Evolutionary conservation across 179 eudicot genomes (phyloP).

Genomic region (Nepenthes alata): DNA sequence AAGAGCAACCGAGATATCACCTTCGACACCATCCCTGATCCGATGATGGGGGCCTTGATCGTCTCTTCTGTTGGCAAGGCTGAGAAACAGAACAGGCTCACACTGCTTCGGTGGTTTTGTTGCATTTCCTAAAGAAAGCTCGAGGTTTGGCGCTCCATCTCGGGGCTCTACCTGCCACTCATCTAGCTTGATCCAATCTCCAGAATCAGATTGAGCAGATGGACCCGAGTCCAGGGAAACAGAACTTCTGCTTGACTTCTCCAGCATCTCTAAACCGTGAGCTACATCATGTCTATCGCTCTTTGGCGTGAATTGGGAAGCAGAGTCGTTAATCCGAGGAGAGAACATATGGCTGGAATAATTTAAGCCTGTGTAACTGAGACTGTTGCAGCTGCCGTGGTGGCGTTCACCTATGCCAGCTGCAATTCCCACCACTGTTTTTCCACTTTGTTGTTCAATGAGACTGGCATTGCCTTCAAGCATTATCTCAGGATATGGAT

Average conservation of each 20-base stretch:
- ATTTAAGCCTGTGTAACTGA: background rate
- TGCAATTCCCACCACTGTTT: background rate
- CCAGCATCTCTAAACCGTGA: background rate
- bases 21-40: background rate
- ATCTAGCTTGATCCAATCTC: constrained; percentile 12
- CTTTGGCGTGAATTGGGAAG: constrained; percentile 2
- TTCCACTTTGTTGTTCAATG: background rate
- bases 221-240: constrained; percentile 20
- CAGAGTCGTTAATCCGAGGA: background rate
- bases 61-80: constrained; percentile 5
- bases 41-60: background rate
- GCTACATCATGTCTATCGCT: background rate
- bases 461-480: background rate
- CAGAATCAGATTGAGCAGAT: constrained; percentile 17
- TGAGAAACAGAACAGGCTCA: constrained; percentile 17
- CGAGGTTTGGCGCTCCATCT: constrained; percentile 10
- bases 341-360: background rate
- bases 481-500: background rate
- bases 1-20: constrained; percentile 14
- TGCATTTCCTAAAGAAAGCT: constrained; percentile 14
- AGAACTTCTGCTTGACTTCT: constrained; percentile 6
- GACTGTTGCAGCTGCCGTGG: background rate
- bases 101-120: constrained; percentile 3
- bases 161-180: constrained; percentile 13
- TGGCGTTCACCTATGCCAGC: no score